Conservation (phyloP, 2,329 filamentous ascomycete genomes). For the Colletotrichum coccodes region DNA sequence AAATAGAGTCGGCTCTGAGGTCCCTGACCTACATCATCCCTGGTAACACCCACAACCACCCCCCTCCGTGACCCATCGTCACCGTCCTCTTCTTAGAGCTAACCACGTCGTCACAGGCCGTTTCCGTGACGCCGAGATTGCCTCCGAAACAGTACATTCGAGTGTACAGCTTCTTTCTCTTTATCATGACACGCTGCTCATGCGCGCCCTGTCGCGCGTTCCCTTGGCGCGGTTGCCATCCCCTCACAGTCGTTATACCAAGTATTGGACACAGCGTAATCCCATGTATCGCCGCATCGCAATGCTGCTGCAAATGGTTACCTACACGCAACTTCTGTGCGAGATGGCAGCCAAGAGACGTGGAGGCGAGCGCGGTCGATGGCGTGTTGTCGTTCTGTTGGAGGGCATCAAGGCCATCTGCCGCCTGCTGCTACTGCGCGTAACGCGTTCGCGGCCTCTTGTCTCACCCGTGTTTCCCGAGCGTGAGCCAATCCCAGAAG, state of each 20-base stretch:
- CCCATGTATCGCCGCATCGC: slow-evolving; percentile 84
- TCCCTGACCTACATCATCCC: slow-evolving; percentile 97
- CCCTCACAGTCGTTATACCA: slow-evolving; percentile 73
- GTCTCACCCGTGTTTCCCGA: slow-evolving; percentile 88
- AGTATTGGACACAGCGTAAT: slow-evolving; percentile 71
- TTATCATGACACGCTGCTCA: slow-evolving; percentile 90
- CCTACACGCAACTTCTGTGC: slow-evolving; percentile 95
- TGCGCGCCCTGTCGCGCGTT: slow-evolving; percentile 69
- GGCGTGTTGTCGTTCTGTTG: slow-evolving; percentile 86
- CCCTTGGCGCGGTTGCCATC: slow-evolving; percentile 63
- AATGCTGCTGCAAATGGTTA: slow-evolving; percentile 85
- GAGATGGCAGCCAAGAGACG: slow-evolving; percentile 95
- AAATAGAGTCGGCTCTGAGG: slow-evolving; percentile 92
- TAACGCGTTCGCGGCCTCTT: slow-evolving; percentile 85
- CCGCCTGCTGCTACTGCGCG: slow-evolving; percentile 79
- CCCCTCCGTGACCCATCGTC: not conserved
- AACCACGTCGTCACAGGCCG: slow-evolving; percentile 64
- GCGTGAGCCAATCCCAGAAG: slow-evolving; percentile 77
- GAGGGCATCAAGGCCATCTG: slow-evolving; percentile 90
- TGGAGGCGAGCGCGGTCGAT: slow-evolving; percentile 81
- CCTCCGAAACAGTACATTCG: slow-evolving; percentile 91
- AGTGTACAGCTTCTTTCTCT: slow-evolving; percentile 89
- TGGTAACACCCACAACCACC: slow-evolving; percentile 56
- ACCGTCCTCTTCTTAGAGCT: not conserved
- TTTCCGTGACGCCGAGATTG: slow-evolving; percentile 92